Base-by-base conservation (phyloP, 2,329 filamentous ascomycete genomes). In the Trichoderma gracile region DNA sequence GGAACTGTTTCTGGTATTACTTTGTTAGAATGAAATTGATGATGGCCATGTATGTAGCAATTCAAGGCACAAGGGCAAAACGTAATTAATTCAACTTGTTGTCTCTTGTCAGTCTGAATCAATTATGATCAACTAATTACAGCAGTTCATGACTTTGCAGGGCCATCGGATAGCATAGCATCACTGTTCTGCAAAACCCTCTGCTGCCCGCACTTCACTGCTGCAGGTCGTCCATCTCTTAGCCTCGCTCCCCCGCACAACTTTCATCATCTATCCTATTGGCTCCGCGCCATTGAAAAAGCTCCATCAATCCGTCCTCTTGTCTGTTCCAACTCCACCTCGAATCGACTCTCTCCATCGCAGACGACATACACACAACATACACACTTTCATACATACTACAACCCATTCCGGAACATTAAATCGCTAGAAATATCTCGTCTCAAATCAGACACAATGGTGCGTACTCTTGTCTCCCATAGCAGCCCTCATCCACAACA, bases 221-320 rank as follows among this genome's bases (percentile, higher is more conserved):
- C 47, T 27, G 27, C 30, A 19, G n/a, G n/a, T 25, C 25, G 25
- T 50, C 15, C n/a, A 19, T 27, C 47, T 17, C 12, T 53, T 53
- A 52, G 46, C 42, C 50, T 55, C 33, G 33, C 59, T 40, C 43
- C 60, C 60, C 60, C 45, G 49, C 58, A 54, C 30, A 40, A 40
- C 27, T 21, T 52, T 15, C 38, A 54, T 23, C 58, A 50, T n/a
- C 49, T 21, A 46, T 57, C 55, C 17, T 45, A 45, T 62, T 62
- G 47, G 58, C 42, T 62, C 50, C 40, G 42, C 30, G 46, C 63
- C 23, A 23, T 7, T 40, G 9, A n/a, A 62, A 52, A 52, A 52
- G 46, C 57, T 52, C 57, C 46, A 43, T 60, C 57, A 14, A 15
- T 19, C 45, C 47, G 42, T 30, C 25, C 17, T 52, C 23, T 19